These are phyloP conservation scores for Aspergillus fructus DNA, from an alignment of 2,329 filamentous ascomycete species.

Conservation along the genomic window DNA sequence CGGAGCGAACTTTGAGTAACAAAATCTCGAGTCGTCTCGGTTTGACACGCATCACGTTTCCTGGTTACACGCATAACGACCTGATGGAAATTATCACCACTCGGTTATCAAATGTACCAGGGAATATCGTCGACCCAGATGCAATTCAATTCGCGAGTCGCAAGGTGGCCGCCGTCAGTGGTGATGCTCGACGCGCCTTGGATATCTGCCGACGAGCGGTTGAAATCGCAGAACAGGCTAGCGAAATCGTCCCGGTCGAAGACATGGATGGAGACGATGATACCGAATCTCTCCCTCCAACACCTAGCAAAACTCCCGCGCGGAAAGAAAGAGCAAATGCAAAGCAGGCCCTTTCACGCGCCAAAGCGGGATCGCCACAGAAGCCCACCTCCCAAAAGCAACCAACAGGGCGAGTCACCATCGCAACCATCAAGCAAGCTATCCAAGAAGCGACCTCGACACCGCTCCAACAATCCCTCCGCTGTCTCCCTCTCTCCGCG, in stretches of 20 bases:
- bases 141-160: constrained; percentile 94
- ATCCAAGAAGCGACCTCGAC: constrained; percentile 94
- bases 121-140: constrained; percentile 86
- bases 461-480: constrained; percentile 84
- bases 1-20: constrained; percentile 92
- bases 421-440: constrained; percentile 87
- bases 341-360: constrained; percentile 17
- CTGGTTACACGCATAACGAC: constrained; percentile 95
- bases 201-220: constrained; percentile 96
- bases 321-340: constrained; percentile 25
- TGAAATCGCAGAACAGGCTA: constrained; percentile 83
- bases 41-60: constrained; percentile 91
- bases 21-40: constrained; percentile 94
- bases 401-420: constrained; percentile 67
- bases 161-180: constrained; percentile 94
- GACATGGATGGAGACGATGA: constrained; percentile 31
- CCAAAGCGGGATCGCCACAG: constrained; percentile 12
- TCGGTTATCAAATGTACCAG: constrained; percentile 83
- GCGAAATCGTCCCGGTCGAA: constrained; percentile 36
- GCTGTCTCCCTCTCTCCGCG: constrained; percentile 73
- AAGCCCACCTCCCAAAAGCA: constrained; percentile 22
- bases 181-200: constrained; percentile 85
- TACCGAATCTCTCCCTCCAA: constrained; percentile 39
- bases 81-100: constrained; percentile 96
- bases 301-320: constrained; percentile 44